Base-by-base conservation (phyloP, 1,139 yeast genomes). In the Suhomyces yuchorum region DNA sequence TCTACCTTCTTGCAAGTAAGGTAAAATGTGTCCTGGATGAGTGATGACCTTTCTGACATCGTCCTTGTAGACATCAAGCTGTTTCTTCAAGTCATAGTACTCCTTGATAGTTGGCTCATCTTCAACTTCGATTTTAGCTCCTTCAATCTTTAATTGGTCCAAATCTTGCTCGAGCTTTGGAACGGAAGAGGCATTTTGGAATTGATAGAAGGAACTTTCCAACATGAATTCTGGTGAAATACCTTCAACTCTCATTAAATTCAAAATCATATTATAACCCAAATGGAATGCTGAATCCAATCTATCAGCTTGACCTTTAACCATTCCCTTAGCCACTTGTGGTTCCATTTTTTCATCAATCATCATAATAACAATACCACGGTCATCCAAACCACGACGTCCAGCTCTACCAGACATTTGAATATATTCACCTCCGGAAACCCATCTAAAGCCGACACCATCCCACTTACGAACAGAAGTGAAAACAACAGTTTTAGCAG, bases 401-500 rank as follows among this genome's bases (percentile, higher is more conserved):
- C 99, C 99, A 15, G 99, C 99, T 72, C 99, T 85, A 54, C 99
- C 99, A 37, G 97, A 89, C 99, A 93, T 93, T 72, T 95, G 99
- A 60, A 93, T 95, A 68, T 93, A 95, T 70, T 95, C 99, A 73
- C 99, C 99, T 51, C 98, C 98, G 48, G 97, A 89, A 36, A 95
- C 97, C 98, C 98, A 93, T 69, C 99, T 84, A 75, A 92, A 91
- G 22, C 93, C 95, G 52, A 82, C 84, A 60, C 99, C 99, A 68
- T 95, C 99, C 96, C 97, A 93, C 66, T 95, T 95, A 65, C 99
- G 84, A 12, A 95, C 99, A 38, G 95, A 88, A 0, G 99, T 93
- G 68, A 95, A 95, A 8, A 95, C 99, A 41, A 93, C 99, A 0
- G 99, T 93, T 63, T 95, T 91, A 3, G 99, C 97, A 56, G 99